Percentiles rank a stretch among this genome's conserved stretches.
These are phyloP conservation scores for Emmonsia crescens DNA, from an alignment of 2,329 filamentous ascomycete species.

Conservation along the genomic window DNA sequence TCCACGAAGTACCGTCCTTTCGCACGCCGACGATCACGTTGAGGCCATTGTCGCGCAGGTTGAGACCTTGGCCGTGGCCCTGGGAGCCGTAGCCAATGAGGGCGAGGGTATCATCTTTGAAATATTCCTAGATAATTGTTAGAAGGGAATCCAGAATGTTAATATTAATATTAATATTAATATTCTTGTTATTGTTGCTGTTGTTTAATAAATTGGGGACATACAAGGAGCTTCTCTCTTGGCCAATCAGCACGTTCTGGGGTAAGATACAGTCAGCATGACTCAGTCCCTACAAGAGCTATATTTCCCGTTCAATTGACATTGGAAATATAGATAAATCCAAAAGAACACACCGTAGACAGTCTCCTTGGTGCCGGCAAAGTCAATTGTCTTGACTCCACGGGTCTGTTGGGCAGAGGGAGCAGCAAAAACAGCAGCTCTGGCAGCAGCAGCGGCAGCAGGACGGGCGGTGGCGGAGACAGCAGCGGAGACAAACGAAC, in stretches of 20 bases:
- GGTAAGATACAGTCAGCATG: constrained; percentile 17
- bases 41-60: constrained; percentile 98
- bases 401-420: constrained; percentile 57
- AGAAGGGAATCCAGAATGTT: constrained; percentile 2
- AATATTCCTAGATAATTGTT: constrained; percentile 62
- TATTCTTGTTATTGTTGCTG: too few species aligned
- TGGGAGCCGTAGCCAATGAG: constrained; percentile 98
- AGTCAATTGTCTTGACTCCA: constrained; percentile 98
- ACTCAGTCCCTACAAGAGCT: too few species aligned
- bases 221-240: constrained; percentile 89
- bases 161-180: too few species aligned
- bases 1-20: constrained; percentile 97
- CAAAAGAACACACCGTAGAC: constrained; percentile 61
- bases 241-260: constrained; percentile 97
- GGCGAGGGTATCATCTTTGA: constrained; percentile 98
- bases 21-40: constrained; percentile 98
- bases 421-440: constrained; percentile 36
- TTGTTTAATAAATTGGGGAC: too few species aligned
- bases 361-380: constrained; percentile 86
- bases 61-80: constrained; percentile 97
- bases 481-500: constrained; percentile 47
- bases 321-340: too few species aligned
- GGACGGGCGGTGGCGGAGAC: constrained; percentile 32
- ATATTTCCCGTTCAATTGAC: neutral
- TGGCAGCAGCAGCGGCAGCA: constrained; percentile 36